phyloP scores from a whole-genome alignment of 192 early-diverging fungal genomes.

The Cladochytrium replicatum region DNA sequence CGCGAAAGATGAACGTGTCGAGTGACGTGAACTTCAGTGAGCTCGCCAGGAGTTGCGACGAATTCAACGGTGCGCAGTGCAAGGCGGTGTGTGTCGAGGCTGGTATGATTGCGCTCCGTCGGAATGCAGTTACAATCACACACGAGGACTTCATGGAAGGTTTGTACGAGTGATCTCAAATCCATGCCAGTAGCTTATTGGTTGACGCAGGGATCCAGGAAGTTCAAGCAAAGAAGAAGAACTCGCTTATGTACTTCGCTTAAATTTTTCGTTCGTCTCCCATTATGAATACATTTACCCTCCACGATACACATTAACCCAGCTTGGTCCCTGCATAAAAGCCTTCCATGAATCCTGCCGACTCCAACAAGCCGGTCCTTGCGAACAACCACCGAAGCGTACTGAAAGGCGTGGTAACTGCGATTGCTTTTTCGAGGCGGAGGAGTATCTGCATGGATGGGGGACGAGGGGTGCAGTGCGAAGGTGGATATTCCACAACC shows the following conservation, averaged over 20 bases:
- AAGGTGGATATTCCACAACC: too few species aligned
- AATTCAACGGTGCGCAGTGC: conserved; percentile 99
- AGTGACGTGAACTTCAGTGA: conserved; percentile 94
- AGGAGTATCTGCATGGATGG: too few species aligned
- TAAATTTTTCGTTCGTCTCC: too few species aligned
- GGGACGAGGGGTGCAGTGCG: too few species aligned
- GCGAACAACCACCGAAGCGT: too few species aligned
- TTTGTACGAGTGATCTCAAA: not conserved
- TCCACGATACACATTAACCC: too few species aligned
- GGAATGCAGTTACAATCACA: conserved; percentile 73
- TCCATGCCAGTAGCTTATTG: not conserved
- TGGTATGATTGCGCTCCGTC: conserved; percentile 93
- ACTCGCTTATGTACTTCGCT: conserved; percentile 82
- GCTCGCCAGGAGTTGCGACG: conserved; percentile 87
- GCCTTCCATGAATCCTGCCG: too few species aligned
- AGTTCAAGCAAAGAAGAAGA: conserved; percentile 99
- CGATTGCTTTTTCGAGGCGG: too few species aligned
- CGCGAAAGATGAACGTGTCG: conserved; percentile 95
- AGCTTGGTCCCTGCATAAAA: too few species aligned
- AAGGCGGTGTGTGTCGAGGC: conserved; percentile 98
- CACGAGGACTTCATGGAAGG: conserved; percentile 98
- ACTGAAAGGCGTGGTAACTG: too few species aligned
- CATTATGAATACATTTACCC: too few species aligned
- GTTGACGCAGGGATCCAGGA: conserved; percentile 75
- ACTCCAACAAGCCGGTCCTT: too few species aligned